phyloP scores from a whole-genome alignment of 306 rosid genomes.

The Senna tora region DNA sequence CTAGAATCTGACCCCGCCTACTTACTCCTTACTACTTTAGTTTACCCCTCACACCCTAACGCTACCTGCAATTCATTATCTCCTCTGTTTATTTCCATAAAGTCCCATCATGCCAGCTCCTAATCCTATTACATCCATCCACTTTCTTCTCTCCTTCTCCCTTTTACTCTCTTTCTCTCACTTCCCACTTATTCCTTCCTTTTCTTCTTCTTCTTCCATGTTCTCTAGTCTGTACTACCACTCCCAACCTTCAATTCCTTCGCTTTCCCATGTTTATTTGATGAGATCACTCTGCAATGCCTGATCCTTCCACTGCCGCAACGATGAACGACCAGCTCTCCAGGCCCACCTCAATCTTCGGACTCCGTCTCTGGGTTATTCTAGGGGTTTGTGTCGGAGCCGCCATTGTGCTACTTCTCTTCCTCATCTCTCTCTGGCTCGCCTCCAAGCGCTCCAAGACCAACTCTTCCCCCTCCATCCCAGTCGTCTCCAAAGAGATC shows the following conservation, averaged over 20 bases:
- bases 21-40: neutral
- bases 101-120: constrained; percentile 82
- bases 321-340: constrained; percentile 69
- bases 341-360: constrained; percentile 60
- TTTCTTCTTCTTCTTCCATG: neutral
- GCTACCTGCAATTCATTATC: constrained; percentile 9
- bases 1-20: neutral
- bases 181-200: neutral
- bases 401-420: constrained; percentile 61
- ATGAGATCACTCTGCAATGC: constrained; percentile 38
- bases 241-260: neutral
- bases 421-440: constrained; percentile 59
- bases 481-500: constrained; percentile 61
- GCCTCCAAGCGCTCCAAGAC: constrained; percentile 55
- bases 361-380: constrained; percentile 57
- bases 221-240: too few species aligned
- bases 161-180: neutral
- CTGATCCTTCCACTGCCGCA: constrained; percentile 40
- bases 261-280: neutral
- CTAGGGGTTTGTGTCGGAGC: constrained; percentile 65
- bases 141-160: constrained; percentile 24
- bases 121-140: constrained; percentile 44
- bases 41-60: neutral
- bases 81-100: neutral
- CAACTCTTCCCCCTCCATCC: constrained; percentile 48